Evolutionary conservation across 2,329 filamentous ascomycete species (phyloP).

Genomic region (Corynespora cassiicola): DNA sequence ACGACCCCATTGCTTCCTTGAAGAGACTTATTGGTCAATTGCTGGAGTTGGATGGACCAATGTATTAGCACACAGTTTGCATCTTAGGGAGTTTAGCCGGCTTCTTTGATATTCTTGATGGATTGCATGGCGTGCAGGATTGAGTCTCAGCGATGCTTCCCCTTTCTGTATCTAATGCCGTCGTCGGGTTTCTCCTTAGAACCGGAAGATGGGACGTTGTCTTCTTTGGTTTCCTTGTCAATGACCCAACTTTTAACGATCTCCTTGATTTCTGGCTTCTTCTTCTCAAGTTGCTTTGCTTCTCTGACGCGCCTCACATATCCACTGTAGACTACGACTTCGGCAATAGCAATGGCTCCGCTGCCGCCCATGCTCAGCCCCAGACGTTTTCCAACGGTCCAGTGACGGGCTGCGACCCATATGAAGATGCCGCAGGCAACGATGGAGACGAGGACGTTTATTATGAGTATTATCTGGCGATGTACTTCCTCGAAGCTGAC

Average conservation of each 20-base stretch:
- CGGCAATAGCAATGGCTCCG: constrained; percentile 73
- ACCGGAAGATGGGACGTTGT: constrained; percentile 12
- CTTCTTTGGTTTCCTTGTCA: constrained; percentile 30
- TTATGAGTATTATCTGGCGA: constrained; percentile 80
- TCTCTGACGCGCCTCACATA: constrained; percentile 76
- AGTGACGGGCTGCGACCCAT: constrained; percentile 80
- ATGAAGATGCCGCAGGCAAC: constrained; percentile 78
- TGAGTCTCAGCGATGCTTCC: constrained; percentile 49
- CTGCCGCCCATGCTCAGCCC: constrained; percentile 75
- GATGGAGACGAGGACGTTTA: constrained; percentile 90
- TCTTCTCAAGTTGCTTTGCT: constrained; percentile 68
- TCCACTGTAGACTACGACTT: constrained; percentile 78
- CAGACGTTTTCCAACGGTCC: constrained; percentile 73
- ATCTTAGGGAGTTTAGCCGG: neutral
- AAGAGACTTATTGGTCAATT: too few species aligned
- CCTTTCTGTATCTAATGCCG: constrained; percentile 49
- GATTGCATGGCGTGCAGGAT: constrained; percentile 31
- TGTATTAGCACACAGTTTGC: too few species aligned
- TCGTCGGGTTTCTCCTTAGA: constrained; percentile 36
- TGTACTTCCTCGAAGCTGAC: constrained; percentile 76
- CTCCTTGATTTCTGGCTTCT: constrained; percentile 69
- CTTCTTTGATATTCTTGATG: neutral
- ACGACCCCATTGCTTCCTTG: too few species aligned
- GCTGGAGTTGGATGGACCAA: too few species aligned
- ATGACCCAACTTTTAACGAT: constrained; percentile 75